These are phyloP conservation scores for Trichosporon sp. DNA, from an alignment of 1,284 basidiomycete genomes.

Conservation along the genomic window DNA sequence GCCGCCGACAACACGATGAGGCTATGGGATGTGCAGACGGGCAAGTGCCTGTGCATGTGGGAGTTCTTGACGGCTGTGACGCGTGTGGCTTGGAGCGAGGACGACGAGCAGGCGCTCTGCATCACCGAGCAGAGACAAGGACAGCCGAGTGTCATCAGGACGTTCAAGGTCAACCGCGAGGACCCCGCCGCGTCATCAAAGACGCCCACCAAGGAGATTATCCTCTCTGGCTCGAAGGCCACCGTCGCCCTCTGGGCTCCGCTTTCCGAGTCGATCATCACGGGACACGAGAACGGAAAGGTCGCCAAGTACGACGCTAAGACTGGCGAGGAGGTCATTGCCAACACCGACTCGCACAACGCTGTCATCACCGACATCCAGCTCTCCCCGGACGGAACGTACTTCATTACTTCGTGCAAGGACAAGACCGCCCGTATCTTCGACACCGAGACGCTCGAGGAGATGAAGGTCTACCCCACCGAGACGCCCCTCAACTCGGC, in stretches of 20 bases:
- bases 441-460: slow-evolving; percentile 78
- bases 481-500: slow-evolving; percentile 97
- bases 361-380: slow-evolving; percentile 88
- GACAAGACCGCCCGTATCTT: slow-evolving; percentile 94
- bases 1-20: slow-evolving; percentile 81
- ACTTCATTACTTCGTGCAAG: slow-evolving; percentile 94
- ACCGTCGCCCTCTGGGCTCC: slow-evolving; percentile 90
- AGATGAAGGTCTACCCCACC: slow-evolving; percentile 88
- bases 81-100: slow-evolving; percentile 74
- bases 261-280: slow-evolving; percentile 74
- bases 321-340: slow-evolving; percentile 75
- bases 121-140: slow-evolving; percentile 98
- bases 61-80: slow-evolving; percentile 98
- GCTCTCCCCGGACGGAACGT: slow-evolving; percentile 80
- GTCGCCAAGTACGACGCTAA: slow-evolving; percentile 83
- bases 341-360: slow-evolving; percentile 69
- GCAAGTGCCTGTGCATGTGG: slow-evolving; percentile 89
- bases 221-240: slow-evolving; percentile 87
- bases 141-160: slow-evolving; percentile 61
- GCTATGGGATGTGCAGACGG: slow-evolving; percentile 84
- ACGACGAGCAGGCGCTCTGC: slow-evolving; percentile 78
- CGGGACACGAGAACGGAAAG: slow-evolving; percentile 94
- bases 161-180: slow-evolving; percentile 80
- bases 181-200: slow-evolving; percentile 58
- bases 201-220: slow-evolving; percentile 73